phyloP scores from a whole-genome alignment of 2,329 filamentous ascomycete species.

The Pseudonectria foliicola region DNA sequence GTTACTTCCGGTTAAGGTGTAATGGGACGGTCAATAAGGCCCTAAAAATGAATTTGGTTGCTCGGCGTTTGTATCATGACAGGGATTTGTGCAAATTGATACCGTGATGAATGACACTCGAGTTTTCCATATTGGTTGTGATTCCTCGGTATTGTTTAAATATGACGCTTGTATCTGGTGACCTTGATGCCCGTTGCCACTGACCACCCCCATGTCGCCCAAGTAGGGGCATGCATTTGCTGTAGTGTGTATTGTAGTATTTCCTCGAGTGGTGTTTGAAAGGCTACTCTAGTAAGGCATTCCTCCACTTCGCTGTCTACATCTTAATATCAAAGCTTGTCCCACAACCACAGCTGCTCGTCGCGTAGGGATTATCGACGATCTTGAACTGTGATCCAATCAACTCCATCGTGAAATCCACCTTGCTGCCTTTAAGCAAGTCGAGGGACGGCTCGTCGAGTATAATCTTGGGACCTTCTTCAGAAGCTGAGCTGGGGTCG shows the following conservation, averaged over 20 bases:
- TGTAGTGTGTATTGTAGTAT: too few relatives aligned
- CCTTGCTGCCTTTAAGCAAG: slow-evolving; percentile 83
- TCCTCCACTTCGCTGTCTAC: slow-evolving; percentile 24
- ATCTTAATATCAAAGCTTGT: slow-evolving; percentile 93
- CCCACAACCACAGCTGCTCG: slow-evolving; percentile 92
- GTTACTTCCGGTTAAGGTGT: slow-evolving; percentile 12
- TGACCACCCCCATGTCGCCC: too few relatives aligned
- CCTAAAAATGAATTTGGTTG: slow-evolving; percentile 30
- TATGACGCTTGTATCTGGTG: not conserved
- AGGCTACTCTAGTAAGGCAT: slow-evolving; percentile 8
- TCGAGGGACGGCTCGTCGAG: slow-evolving; percentile 84
- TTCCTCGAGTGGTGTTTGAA: slow-evolving; percentile 11
- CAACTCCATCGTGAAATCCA: slow-evolving; percentile 94
- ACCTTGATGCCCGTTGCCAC: too few relatives aligned
- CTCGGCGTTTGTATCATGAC: slow-evolving; percentile 36
- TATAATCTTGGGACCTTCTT: slow-evolving; percentile 64
- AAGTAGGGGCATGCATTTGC: too few relatives aligned
- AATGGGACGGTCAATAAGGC: slow-evolving; percentile 22
- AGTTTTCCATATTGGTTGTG: slow-evolving; percentile 26
- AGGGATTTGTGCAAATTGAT: slow-evolving; percentile 33
- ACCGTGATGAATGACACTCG: slow-evolving; percentile 34
- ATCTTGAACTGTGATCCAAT: slow-evolving; percentile 91
- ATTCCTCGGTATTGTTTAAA: slow-evolving; percentile 5
- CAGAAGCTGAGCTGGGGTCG: slow-evolving; percentile 16
- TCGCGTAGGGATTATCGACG: slow-evolving; percentile 83